Evolutionary conservation across 2,329 filamentous ascomycete species (phyloP).

Genomic region (Cytospora chrysosperma): DNA sequence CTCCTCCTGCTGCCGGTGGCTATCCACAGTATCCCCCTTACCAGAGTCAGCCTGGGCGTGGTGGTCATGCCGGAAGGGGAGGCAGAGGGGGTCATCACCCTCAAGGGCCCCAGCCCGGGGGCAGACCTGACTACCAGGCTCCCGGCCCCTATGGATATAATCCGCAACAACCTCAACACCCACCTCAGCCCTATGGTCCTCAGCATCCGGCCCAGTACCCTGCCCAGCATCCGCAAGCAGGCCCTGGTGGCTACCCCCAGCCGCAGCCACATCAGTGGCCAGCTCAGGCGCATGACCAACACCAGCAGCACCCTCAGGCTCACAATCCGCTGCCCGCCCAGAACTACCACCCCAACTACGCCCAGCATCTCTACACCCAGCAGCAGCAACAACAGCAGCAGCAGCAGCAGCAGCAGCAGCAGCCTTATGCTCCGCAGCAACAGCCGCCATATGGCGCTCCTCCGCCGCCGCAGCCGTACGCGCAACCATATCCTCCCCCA

Average conservation of each 20-base stretch:
- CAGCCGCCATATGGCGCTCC: constrained; percentile 31
- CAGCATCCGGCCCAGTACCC: constrained; percentile 31
- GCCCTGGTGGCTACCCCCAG: constrained; percentile 39
- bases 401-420: constrained; percentile 34
- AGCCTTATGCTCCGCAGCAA: constrained; percentile 41
- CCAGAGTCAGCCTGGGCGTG: constrained; percentile 38
- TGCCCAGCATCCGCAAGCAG: constrained; percentile 37
- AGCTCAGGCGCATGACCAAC: constrained; percentile 37
- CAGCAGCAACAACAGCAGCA: constrained; percentile 39
- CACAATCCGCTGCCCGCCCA: constrained; percentile 50
- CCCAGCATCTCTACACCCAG: constrained; percentile 51
- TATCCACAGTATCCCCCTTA: constrained; percentile 42
- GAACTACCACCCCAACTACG: constrained; percentile 60
- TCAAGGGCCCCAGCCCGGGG: constrained; percentile 32
- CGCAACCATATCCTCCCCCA: constrained; percentile 33
- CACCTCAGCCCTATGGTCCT: constrained; percentile 32
- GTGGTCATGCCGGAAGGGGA: constrained; percentile 37
- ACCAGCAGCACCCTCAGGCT: constrained; percentile 41
- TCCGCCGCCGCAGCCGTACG: constrained; percentile 33
- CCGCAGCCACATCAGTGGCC: constrained; percentile 40
- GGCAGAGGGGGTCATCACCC: constrained; percentile 42
- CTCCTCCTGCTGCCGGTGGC: constrained; percentile 29
- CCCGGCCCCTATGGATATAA: constrained; percentile 45
- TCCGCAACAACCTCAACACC: constrained; percentile 37
- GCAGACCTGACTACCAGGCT: constrained; percentile 41